phyloP scores from a whole-genome alignment of 306 rosid genomes.

The Sphenostylis stenocarpa region DNA sequence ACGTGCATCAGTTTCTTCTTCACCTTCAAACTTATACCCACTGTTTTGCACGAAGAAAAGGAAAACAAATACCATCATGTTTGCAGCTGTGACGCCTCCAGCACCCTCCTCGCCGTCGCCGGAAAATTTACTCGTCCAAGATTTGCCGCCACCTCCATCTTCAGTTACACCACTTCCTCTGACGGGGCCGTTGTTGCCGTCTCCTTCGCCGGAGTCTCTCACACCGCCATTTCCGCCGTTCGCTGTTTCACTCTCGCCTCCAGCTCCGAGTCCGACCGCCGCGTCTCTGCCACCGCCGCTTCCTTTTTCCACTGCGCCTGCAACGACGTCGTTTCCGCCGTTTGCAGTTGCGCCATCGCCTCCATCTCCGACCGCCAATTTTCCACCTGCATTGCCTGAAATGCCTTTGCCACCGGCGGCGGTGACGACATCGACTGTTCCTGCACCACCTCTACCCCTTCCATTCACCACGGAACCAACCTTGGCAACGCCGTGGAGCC shows the following conservation, averaged over 20 bases:
- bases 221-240: background rate
- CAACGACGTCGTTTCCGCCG: background rate
- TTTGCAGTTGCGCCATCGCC: background rate
- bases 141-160: conserved; percentile 3
- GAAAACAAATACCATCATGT: background rate
- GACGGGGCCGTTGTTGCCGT: background rate
- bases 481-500: background rate
- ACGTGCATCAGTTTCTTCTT: background rate
- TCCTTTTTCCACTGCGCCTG: background rate
- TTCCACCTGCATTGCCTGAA: conserved; percentile 4
- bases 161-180: background rate
- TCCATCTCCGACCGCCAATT: background rate
- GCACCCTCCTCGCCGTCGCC: conserved; percentile 25
- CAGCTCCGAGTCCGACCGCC: background rate
- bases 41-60: background rate
- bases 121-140: background rate
- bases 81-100: conserved; percentile 9
- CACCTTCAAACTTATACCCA: background rate
- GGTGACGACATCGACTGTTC: background rate
- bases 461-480: conserved; percentile 1
- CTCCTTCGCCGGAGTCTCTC: background rate
- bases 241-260: background rate
- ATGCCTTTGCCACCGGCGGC: background rate
- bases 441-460: background rate
- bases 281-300: conserved; percentile 9